Evolutionary conservation across 108 stramenopile genomes (phyloP), one percentile per base, ranked within the genome.

Genomic region (Fistulifera pelliculosa): DNA sequence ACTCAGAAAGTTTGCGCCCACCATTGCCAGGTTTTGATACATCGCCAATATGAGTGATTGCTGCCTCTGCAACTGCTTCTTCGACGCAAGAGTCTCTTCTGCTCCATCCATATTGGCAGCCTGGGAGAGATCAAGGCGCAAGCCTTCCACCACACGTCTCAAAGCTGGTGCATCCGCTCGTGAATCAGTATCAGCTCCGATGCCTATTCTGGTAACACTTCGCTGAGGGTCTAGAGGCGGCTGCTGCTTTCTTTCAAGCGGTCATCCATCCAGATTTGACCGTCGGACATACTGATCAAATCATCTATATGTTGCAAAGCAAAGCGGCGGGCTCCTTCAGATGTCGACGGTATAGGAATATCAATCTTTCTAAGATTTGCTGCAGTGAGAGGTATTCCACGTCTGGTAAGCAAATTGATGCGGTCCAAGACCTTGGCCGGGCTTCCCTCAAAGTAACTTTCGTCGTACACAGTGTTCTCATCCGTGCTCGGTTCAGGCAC

Each of bases 251-350:
- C 56, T 41, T 61, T 49, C 54, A 83, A 52, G 3, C 39, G 19
- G 14, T 81, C 77, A 47, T 86, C 82, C 11, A 90, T 55, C 82
- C 84, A 91, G 2, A 86, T 71, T 61, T 93, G 92, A 19, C 92
- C 92, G 60, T 93, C 92, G 16, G 83, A 83, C 92, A 93, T 93
- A 47, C 83, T 85, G 38, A 93, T 93, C 49, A 93, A 56, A 52
- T 93, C 92, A 59, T 93, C 92, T 6, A 87, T 73, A 54, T 89
- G 87, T 54, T 89, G 85, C 17, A 87, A 56, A n/a, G 68, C 83
- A 10, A 89, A 48, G n/a, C 79, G 72, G 41, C 84, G 71, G 44
- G 52, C 55, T 38, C 79, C 70, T 70, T 89, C 92, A 11, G 56
- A 41, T 11, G 42, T 72, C 2, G 77, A 74, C 19, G 92, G 92